Conservation (phyloP, 331 rosid genomes). For the Erythrophleum ivorense region DNA sequence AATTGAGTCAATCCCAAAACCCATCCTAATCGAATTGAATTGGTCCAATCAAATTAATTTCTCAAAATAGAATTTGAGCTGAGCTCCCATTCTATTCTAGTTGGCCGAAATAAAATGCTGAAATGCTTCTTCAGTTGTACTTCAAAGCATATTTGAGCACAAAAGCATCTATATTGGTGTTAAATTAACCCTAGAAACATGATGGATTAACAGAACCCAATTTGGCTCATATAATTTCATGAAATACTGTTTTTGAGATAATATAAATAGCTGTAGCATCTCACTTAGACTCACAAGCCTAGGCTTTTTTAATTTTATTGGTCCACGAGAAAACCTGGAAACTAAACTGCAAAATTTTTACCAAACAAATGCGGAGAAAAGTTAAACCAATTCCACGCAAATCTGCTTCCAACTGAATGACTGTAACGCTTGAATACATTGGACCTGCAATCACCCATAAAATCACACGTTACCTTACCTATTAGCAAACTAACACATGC, state of each 20-base stretch:
- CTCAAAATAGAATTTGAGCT: too few relatives aligned
- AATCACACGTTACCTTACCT: background rate
- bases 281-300: background rate
- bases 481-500: background rate
- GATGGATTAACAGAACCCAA: too few relatives aligned
- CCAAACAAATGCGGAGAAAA: background rate
- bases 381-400: background rate
- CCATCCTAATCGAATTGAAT: too few relatives aligned
- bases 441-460: constrained; percentile 36
- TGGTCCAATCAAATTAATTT: too few relatives aligned
- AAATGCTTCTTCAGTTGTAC: too few relatives aligned
- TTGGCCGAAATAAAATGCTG: too few relatives aligned
- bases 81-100: too few relatives aligned
- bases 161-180: too few relatives aligned
- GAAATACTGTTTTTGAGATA: too few relatives aligned
- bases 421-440: background rate
- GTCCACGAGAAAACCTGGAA: constrained; percentile 18
- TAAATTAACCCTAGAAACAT: too few relatives aligned
- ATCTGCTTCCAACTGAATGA: background rate
- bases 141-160: background rate
- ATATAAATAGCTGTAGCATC: constrained; percentile 21
- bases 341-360: constrained; percentile 37
- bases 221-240: too few relatives aligned
- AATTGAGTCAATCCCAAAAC: too few relatives aligned
- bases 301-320: background rate